Percentiles rank a stretch among this genome's conserved stretches.
These are phyloP conservation scores for Samsoniella hepiali DNA, from an alignment of 2,329 filamentous ascomycete genomes.

Conservation along the genomic window DNA sequence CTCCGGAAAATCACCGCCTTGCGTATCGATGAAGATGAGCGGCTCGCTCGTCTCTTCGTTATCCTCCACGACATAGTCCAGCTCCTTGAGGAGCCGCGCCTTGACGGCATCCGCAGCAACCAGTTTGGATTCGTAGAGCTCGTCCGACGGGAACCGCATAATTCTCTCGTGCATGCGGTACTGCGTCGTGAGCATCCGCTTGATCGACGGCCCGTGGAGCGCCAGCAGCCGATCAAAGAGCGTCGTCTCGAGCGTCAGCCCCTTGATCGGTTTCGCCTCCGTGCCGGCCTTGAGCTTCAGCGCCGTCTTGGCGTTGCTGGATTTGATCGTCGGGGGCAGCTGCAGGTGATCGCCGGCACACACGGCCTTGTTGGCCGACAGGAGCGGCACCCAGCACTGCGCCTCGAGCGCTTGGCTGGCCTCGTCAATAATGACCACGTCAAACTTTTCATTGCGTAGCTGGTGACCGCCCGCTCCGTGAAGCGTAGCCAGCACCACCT, in stretches of 20 bases:
- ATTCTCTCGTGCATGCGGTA: conserved; percentile 98
- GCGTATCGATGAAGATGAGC: conserved; percentile 91
- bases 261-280: conserved; percentile 41
- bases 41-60: conserved; percentile 86
- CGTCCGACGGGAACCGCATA: conserved; percentile 88
- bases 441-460: conserved; percentile 75
- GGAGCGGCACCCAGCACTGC: conserved; percentile 91
- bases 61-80: conserved; percentile 73
- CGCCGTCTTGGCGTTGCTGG: conserved; percentile 54
- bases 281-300: conserved; percentile 36
- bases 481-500: conserved; percentile 86
- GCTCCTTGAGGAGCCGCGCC: conserved; percentile 67
- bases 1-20: conserved; percentile 89
- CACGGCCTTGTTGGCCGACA: conserved; percentile 78
- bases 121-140: conserved; percentile 80
- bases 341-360: conserved; percentile 94
- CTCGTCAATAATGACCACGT: conserved; percentile 94
- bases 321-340: conserved; percentile 92
- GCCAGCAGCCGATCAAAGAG: conserved; percentile 85
- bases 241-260: conserved; percentile 75
- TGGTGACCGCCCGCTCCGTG: conserved; percentile 89
- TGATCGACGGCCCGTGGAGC: conserved; percentile 78
- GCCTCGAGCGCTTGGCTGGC: conserved; percentile 94
- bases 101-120: conserved; percentile 78
- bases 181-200: conserved; percentile 92